Percentiles rank a stretch among this genome's conserved stretches.
Evolutionary conservation across 805 yeast species (phyloP).

Genomic region (Lachancea quebecensis): DNA sequence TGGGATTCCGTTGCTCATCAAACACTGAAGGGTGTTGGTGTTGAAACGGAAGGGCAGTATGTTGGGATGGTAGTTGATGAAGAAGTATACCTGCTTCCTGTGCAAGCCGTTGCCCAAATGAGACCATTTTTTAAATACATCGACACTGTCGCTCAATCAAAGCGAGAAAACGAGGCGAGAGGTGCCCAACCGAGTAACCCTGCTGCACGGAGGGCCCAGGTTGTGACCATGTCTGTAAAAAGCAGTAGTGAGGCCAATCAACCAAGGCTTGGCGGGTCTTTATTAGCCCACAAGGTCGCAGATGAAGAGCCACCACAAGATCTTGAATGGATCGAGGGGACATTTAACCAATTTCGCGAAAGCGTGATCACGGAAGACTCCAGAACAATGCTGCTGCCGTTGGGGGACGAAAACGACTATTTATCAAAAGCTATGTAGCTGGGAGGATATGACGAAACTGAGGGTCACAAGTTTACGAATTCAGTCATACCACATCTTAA

Average conservation of each 20-base stretch:
- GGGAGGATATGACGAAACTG: neutral
- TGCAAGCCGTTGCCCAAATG: slow-evolving; percentile 64
- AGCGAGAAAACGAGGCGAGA: slow-evolving; percentile 30
- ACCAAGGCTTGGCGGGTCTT: slow-evolving; percentile 60
- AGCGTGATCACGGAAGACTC: slow-evolving; percentile 18
- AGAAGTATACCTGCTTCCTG: slow-evolving; percentile 56
- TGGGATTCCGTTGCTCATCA: slow-evolving; percentile 62
- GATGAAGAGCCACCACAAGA: slow-evolving; percentile 50
- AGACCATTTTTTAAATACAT: slow-evolving; percentile 78
- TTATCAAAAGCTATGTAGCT: slow-evolving; percentile 19
- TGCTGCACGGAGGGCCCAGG: slow-evolving; percentile 42
- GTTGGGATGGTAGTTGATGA: slow-evolving; percentile 40
- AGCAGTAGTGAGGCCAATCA: slow-evolving; percentile 50
- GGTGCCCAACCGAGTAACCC: slow-evolving; percentile 34
- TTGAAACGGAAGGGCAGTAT: slow-evolving; percentile 45
- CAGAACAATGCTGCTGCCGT: slow-evolving; percentile 20
- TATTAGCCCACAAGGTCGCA: slow-evolving; percentile 53
- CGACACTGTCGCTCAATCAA: slow-evolving; percentile 33
- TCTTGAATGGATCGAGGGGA: slow-evolving; percentile 41
- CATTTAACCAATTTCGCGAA: slow-evolving; percentile 27
- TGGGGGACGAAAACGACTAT: slow-evolving; percentile 23
- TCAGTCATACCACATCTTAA: slow-evolving; percentile 95
- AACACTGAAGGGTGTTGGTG: slow-evolving; percentile 63
- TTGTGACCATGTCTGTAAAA: slow-evolving; percentile 73
- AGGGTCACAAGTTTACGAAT: no score